These are phyloP conservation scores for Monilinia aucupariae DNA, from an alignment of 2,329 filamentous ascomycete genomes.

Conservation along the genomic window DNA sequence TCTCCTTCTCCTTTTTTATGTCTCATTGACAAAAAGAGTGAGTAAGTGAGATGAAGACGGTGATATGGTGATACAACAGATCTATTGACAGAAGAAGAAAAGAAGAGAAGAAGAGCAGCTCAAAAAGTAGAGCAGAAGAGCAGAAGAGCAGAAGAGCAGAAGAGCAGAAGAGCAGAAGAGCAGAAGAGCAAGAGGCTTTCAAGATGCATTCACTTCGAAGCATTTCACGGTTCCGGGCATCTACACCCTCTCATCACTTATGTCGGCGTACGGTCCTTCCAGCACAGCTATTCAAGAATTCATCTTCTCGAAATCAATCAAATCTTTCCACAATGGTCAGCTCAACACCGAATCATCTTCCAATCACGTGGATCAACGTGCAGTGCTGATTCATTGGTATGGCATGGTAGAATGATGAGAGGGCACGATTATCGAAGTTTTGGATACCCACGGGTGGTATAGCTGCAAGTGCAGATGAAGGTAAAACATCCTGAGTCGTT, in stretches of 20 bases:
- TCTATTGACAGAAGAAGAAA: too few relatives aligned
- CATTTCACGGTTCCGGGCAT: slow-evolving; percentile 1
- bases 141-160: neutral
- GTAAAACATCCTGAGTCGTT: slow-evolving; percentile 33
- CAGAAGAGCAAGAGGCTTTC: neutral
- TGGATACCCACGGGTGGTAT: slow-evolving; percentile 76
- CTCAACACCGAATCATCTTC: neutral
- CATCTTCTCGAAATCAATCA: slow-evolving; percentile 2
- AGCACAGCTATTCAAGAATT: neutral
- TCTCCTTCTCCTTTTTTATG: neutral
- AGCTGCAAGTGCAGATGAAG: slow-evolving; percentile 50
- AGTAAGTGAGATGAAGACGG: neutral
- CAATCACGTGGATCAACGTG: neutral
- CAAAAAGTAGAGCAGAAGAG: too few relatives aligned
- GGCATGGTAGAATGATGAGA: slow-evolving; percentile 47
- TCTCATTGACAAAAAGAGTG: neutral
- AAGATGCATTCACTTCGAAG: neutral
- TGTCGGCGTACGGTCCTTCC: neutral
- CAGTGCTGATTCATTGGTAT: slow-evolving; percentile 30
- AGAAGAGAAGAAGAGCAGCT: neutral
- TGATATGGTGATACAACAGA: neutral
- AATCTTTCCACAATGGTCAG: neutral
- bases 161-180: too few relatives aligned
- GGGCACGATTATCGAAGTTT: slow-evolving; percentile 62
- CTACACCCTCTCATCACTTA: neutral